These are phyloP conservation scores for Trichophyton benhamiae DNA, from an alignment of 2,329 filamentous ascomycete genomes.

Conservation along the genomic window DNA sequence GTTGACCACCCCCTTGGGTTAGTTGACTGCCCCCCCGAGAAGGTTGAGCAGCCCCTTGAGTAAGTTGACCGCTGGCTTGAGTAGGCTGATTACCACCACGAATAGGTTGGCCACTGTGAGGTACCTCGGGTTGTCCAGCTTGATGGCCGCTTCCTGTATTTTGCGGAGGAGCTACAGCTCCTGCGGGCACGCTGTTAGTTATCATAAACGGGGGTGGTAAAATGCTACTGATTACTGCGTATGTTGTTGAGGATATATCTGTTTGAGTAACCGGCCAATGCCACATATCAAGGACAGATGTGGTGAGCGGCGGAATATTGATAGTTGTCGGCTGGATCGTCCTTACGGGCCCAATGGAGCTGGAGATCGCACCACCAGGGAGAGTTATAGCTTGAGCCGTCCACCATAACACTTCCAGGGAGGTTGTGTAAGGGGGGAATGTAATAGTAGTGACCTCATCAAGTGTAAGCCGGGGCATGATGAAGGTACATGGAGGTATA, in stretches of 20 bases:
- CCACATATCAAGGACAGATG: conserved; percentile 6
- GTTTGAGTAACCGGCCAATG: conserved; percentile 4
- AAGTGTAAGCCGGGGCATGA: conserved; percentile 13
- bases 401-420: conserved; percentile 10
- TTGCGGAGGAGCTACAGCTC: neutral
- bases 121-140: neutral
- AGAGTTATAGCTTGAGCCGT: conserved; percentile 10
- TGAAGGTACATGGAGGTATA: conserved; percentile 14
- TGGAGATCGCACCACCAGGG: conserved; percentile 10
- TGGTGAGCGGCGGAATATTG: conserved; percentile 6
- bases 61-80: neutral
- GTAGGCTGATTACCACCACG: too few relatives aligned
- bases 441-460: conserved; percentile 10
- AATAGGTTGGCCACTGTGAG: too few relatives aligned
- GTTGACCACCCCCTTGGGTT: neutral
- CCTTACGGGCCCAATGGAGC: conserved; percentile 5
- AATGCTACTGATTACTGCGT: conserved; percentile 2
- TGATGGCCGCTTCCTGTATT: neutral
- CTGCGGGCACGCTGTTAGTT: neutral
- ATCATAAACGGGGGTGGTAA: conserved; percentile 8
- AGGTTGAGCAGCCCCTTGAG: neutral
- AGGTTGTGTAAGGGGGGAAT: conserved; percentile 13
- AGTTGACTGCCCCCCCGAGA: neutral
- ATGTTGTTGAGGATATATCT: neutral
- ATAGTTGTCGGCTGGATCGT: conserved; percentile 2